phyloP scores from a whole-genome alignment of 31 red algal species.

The Porphyra umbilicalis region DNA sequence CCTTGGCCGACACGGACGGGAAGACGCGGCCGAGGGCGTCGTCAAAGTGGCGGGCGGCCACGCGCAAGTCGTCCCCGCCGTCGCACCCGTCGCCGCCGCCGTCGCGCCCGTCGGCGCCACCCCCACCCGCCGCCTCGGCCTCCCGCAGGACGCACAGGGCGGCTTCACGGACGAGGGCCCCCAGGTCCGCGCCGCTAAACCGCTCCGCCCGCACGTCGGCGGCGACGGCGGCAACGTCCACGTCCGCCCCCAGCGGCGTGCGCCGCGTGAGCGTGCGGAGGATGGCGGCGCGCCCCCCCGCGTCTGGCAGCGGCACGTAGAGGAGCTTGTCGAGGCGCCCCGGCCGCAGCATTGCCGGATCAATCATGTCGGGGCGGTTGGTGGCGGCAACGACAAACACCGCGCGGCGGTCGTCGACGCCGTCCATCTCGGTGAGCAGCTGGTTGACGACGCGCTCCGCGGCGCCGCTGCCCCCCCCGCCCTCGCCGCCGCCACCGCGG shows the following conservation, averaged over 20 bases:
- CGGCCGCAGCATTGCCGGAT: conserved; percentile 83
- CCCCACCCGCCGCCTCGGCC: background rate
- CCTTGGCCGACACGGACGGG: conserved; percentile 63
- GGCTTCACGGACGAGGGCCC: conserved; percentile 58
- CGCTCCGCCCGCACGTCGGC: conserved; percentile 20
- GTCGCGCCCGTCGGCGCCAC: background rate
- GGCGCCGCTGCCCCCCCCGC: conserved; percentile 31
- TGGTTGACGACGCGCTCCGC: conserved; percentile 87
- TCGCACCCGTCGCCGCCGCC: background rate
- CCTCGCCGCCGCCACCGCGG: conserved; percentile 25
- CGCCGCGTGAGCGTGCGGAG: conserved; percentile 37
- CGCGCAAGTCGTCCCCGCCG: background rate
- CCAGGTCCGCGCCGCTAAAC: conserved; percentile 84
- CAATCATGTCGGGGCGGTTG: conserved; percentile 84
- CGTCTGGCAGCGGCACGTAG: conserved; percentile 68
- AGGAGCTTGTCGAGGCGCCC: conserved; percentile 85
- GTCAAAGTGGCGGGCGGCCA: conserved; percentile 36
- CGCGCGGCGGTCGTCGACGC: conserved; percentile 57
- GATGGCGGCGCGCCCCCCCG: conserved; percentile 43
- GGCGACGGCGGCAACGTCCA: conserved; percentile 39
- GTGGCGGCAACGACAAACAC: conserved; percentile 81
- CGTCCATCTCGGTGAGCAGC: conserved; percentile 97
- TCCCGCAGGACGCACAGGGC: conserved; percentile 52
- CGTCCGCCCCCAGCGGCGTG: conserved; percentile 36
- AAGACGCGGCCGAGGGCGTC: conserved; percentile 38